Evolutionary conservation across 1,284 basidiomycete species (phyloP), one percentile per base, ranked within the genome.

Genomic region (Neolentinus lepideus): DNA sequence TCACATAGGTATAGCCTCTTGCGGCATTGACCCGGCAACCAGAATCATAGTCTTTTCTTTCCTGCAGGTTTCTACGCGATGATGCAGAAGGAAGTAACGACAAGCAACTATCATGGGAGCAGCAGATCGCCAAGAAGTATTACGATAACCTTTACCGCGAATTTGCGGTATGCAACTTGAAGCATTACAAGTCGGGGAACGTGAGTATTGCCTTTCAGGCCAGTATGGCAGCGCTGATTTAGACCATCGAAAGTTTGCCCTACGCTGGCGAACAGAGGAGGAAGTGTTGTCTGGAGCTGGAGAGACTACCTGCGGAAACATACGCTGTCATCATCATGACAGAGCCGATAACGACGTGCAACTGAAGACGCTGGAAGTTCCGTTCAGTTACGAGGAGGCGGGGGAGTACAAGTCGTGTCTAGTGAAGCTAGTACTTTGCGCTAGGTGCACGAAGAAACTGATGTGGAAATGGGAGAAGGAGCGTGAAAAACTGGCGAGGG

Each of bases 121-220:
- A 92, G 52, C 78, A 84, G 59, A 76, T 96, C 9, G 93, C 94
- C 0, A 76, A 80, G 59, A 94, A 93, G 63, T 97, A 95, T 73
- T 95, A 96, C 64, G 75, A 79, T 14, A 88, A 75, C 62, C 79
- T 97, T 4, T 96, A 92, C 67, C 87, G 91, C 58, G 94, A 98
- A 70, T 96, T 88, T 66, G 93, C 92, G 0, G 76, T 97, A 48
- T 92, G 94, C 66, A 92, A 97, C 71, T 73, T 97, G 59, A 96
- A 96, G 71, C 94, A 96, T 67, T 96, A 90, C 77, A 95, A 94
- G 72, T 86, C 88, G 0, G 90, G 92, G n/a, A 87, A 88, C 58
- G 90, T 92, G 51, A 52, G 75, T 26, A 27, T 24, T 24, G 22
- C 35, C 6, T 16, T 35, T 10, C 9, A 25, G 14, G 25, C 16